Base-by-base conservation (phyloP, 1,284 basidiomycete genomes). In the Melampsora americana region DNA sequence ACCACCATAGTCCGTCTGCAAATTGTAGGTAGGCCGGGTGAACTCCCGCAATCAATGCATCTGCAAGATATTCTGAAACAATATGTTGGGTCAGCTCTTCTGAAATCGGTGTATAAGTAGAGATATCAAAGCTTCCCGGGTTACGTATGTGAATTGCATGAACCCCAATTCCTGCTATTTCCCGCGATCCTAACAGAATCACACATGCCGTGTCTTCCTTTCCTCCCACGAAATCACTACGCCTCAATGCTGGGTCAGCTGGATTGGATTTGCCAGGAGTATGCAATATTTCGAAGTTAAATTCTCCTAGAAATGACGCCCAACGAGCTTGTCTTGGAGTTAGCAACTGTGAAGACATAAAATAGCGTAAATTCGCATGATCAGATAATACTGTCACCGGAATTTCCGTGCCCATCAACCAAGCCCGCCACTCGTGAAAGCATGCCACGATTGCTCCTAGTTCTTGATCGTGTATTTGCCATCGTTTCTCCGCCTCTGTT, bases 401-500 rank as follows among this genome's bases (percentile, higher is more conserved):
- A 2, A 7, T 20, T 4, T 35, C 30, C 5, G 64, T 66, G n/a
- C 64, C 64, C 20, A 26, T 32, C 64, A 66, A 44, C 64, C 64
- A 66, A 20, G 64, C 12, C 12, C 35, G 2, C 64, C 64, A 66
- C 11, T 32, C 20, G 18, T 14, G 20, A 26, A 66, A 66, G 11
- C 16, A 23, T 5, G n/a, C 64, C 3, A 66, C 64, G 2, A 66
- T 44, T 5, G 64, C 64, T 2, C 28, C 30, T 11, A 66, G 39
- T n/a, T 66, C 35, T n/a, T 39, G 39, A 42, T 66, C 64, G 32
- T 66, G 64, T 4, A 66, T 32, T n/a, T 66, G 64, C 64, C 64
- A 66, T 5, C 73, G 9, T 9, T 39, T 4, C 30, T 77, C 76
- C 5, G 76, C 66, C 7, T 50, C 20, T 39, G 77, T 42, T 44